Evolutionary conservation across 1,139 yeast species (phyloP), one percentile per base, ranked within the genome.

Genomic region (Pichia sp.): DNA sequence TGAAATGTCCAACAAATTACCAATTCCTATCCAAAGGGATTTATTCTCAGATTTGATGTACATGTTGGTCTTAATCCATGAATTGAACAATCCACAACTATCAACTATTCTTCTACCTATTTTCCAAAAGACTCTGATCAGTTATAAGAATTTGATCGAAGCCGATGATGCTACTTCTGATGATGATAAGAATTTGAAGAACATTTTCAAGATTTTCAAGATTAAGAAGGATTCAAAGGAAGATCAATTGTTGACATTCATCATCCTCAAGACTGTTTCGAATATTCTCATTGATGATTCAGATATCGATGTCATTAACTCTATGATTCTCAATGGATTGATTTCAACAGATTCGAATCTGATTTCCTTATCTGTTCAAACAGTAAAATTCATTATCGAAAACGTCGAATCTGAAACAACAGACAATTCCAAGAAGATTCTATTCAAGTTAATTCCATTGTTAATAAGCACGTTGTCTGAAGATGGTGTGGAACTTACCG

Each of bases 31-130:
- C 43, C 79, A 79, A 56, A 66, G 72, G 17, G 97, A 90, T 60
- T 68, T 90, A 37, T 79, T 80, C 60, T 76, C 93, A 0, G 84
- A 95, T 57, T 59, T 86, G 42, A 66, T 90, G 28, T 84, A 75
- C 58, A 74, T 84, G 9, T 76, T 85, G 53, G 81, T 85, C 7
- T 73, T 77, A 57, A 70, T 85, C 27, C 78, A 78, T 56, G 82
- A 80, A 55, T 71, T 71, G 3, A 51, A 56, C 11, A 57, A 67
- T 38, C 55, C 62, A 27, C 62, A 60, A n/a, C 57, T 83, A 37
- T 71, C 81, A 30, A 75, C 84, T 0, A 66, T 75, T 7, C 62
- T 81, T 17, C 64, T 85, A 27, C 86, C 90, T 1, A 71, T 79
- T 40, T 67, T 84, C 61, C 83, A 81, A 59, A 55, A 56, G 36